These are phyloP conservation scores for Suhomyces faveliae DNA, from an alignment of 805 yeast species.

Conservation along the genomic window DNA sequence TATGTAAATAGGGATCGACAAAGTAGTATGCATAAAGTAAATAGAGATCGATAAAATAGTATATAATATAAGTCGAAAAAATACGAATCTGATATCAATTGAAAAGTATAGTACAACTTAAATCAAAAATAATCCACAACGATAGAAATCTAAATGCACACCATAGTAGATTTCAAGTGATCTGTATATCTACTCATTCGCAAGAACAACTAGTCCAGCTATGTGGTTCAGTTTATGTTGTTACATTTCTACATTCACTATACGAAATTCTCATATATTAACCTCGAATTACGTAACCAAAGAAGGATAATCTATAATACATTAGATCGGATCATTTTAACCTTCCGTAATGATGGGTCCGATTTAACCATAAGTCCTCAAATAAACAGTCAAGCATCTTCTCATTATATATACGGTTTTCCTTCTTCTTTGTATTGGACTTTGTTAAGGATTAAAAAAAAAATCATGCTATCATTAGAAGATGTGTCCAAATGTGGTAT, in stretches of 20 bases:
- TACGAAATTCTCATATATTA: constrained; percentile 1
- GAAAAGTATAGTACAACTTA: no score
- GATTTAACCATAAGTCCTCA: constrained; percentile 1
- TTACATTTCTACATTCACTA: background rate
- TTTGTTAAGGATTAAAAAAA: background rate
- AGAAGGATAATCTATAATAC: constrained; percentile 5
- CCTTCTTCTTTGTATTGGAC: background rate
- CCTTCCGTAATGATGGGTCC: constrained; percentile 1
- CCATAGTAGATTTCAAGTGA: background rate
- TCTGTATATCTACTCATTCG: no score
- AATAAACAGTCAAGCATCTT: constrained; percentile 1
- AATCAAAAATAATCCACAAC: background rate
- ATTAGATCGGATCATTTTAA: constrained; percentile 1
- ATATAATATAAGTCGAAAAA: background rate
- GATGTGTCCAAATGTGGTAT: background rate
- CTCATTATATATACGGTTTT: background rate
- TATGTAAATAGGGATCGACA: background rate
- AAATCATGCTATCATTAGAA: constrained; percentile 3
- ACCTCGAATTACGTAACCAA: constrained; percentile 2
- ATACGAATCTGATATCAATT: no score
- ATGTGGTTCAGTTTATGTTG: no score
- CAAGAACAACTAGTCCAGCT: no score
- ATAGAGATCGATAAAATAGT: no score
- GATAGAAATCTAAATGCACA: background rate
- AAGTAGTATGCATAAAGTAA: background rate